Evolutionary conservation across 2,329 filamentous ascomycete species (phyloP).

Genomic region (Diaporthe helianthi): DNA sequence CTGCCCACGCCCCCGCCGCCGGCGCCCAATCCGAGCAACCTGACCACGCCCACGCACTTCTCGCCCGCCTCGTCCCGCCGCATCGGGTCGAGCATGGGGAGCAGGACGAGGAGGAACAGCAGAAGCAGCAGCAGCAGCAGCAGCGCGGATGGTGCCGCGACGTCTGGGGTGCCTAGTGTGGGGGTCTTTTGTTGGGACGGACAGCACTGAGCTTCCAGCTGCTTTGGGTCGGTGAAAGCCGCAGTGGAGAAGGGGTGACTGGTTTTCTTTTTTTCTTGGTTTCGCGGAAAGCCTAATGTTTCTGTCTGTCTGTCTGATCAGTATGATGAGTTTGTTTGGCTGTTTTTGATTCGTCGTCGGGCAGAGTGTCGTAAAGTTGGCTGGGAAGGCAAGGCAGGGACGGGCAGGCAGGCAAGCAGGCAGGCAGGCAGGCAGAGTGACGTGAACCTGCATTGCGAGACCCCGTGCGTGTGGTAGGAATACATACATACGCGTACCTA

Average conservation of each 20-base stretch:
- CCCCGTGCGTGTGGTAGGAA: too few species aligned
- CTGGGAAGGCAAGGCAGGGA: too few species aligned
- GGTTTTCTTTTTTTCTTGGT: not conserved
- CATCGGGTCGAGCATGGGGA: conserved; percentile 22
- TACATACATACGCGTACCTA: too few species aligned
- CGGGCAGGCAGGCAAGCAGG: too few species aligned
- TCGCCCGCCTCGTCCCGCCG: conserved; percentile 29
- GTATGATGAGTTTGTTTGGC: not conserved
- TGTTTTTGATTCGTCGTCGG: not conserved
- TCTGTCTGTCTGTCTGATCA: too few species aligned
- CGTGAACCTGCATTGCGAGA: not conserved
- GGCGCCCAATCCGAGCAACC: conserved; percentile 27
- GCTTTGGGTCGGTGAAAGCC: too few species aligned
- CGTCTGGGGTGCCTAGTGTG: not conserved
- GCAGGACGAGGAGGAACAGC: too few species aligned
- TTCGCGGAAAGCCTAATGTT: too few species aligned
- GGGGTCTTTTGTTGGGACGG: not conserved
- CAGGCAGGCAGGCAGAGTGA: not conserved
- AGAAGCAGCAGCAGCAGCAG: too few species aligned
- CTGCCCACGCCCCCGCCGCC: conserved; percentile 6
- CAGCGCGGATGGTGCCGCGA: not conserved
- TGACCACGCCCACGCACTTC: conserved; percentile 33
- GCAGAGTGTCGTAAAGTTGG: not conserved
- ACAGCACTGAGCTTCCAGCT: too few species aligned
- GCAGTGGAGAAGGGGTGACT: not conserved